These are phyloP conservation scores for Suillus paluster DNA, from an alignment of 768 basidiomycete genomes.

Conservation along the genomic window DNA sequence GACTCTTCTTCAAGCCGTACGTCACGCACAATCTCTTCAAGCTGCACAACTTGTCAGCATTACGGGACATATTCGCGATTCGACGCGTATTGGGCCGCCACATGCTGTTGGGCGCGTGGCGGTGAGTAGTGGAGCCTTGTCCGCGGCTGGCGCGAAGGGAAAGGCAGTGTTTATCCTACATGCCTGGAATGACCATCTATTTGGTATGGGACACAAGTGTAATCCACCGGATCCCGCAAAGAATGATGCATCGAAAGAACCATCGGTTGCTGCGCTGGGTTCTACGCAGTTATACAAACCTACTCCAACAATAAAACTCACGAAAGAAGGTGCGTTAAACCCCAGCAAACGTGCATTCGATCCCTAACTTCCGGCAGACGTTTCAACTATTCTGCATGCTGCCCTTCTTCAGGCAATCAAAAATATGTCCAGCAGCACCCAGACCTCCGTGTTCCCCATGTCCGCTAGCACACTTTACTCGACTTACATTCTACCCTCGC, in stretches of 20 bases:
- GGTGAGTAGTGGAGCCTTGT: slow-evolving; percentile 52
- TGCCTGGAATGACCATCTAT: no score
- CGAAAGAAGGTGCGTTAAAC: slow-evolving; percentile 4
- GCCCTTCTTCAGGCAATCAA: no score
- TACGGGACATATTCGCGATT: slow-evolving; percentile 39
- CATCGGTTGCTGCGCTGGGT: background rate
- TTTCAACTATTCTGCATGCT: no score
- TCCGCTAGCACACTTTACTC: no score
- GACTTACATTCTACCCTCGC: slow-evolving; percentile 78
- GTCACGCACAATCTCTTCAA: background rate
- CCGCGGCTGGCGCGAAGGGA: slow-evolving; percentile 59
- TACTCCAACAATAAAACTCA: background rate
- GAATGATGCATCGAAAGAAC: background rate
- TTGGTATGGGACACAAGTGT: background rate
- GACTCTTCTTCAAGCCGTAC: background rate
- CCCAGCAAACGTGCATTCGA: background rate
- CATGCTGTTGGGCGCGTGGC: slow-evolving; percentile 81
- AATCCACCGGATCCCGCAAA: background rate
- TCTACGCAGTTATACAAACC: no score
- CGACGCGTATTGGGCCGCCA: slow-evolving; percentile 46
- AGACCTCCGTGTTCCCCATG: no score
- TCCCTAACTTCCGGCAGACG: background rate
- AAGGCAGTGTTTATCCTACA: slow-evolving; percentile 81
- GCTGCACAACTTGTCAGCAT: slow-evolving; percentile 39
- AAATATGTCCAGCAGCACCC: no score